Conservation (phyloP, 169 alveolate species). For the Babesia bigemina region DNA sequence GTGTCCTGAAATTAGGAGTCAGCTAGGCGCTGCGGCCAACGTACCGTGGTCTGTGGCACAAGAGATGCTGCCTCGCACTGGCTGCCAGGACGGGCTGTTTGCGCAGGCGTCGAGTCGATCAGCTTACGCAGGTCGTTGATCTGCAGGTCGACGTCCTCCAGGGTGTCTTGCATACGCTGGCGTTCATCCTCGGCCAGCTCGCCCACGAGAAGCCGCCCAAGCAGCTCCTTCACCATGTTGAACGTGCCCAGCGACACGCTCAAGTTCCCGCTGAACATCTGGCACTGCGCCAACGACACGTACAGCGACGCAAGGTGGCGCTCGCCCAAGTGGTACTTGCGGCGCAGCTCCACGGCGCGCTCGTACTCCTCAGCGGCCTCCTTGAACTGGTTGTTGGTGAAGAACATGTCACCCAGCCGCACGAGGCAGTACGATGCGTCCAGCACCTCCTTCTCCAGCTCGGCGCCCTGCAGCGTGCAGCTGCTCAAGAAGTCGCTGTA, state of each 20-base stretch:
- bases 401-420: slow-evolving; percentile 66
- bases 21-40: neutral
- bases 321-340: slow-evolving; percentile 25
- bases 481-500: slow-evolving; percentile 14
- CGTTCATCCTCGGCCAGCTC: slow-evolving; percentile 20
- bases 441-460: slow-evolving; percentile 43
- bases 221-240: slow-evolving; percentile 23
- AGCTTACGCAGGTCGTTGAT: slow-evolving; percentile 57
- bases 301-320: slow-evolving; percentile 57
- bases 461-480: slow-evolving; percentile 16
- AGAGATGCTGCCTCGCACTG: slow-evolving; percentile 64
- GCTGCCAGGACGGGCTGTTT: slow-evolving; percentile 41
- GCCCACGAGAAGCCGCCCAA: slow-evolving; percentile 29
- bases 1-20: slow-evolving; percentile 20
- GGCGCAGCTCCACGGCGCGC: slow-evolving; percentile 59
- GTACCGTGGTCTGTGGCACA: slow-evolving; percentile 66
- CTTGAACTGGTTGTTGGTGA: slow-evolving; percentile 58
- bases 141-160: slow-evolving; percentile 62
- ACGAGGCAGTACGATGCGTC: slow-evolving; percentile 69
- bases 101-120: slow-evolving; percentile 15
- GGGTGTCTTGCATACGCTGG: slow-evolving; percentile 34
- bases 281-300: slow-evolving; percentile 68
- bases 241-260: slow-evolving; percentile 42
- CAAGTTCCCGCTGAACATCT: slow-evolving; percentile 60
- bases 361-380: slow-evolving; percentile 61